A percentile compares a stretch with the other conserved stretches of the same genome.
Evolutionary conservation across 2,329 filamentous ascomycete genomes (phyloP).

Genomic region (Cordyceps cicadae): DNA sequence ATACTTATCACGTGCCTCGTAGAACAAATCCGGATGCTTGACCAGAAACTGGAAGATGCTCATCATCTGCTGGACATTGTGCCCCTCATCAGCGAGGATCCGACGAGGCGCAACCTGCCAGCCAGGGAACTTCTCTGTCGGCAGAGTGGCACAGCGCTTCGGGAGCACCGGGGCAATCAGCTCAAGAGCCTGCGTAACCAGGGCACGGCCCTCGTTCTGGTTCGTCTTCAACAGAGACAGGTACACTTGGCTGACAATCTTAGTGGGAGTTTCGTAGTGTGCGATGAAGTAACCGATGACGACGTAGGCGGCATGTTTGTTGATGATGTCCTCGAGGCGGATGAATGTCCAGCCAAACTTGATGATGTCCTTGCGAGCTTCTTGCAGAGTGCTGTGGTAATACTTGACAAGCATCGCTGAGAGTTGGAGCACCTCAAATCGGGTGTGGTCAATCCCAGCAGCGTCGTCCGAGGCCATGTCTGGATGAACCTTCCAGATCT

Average conservation of each 20-base stretch:
- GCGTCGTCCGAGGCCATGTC: slow-evolving; percentile 77
- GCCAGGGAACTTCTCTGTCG: slow-evolving; percentile 64
- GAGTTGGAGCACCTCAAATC: slow-evolving; percentile 91
- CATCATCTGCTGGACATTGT: slow-evolving; percentile 91
- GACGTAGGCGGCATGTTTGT: slow-evolving; percentile 96
- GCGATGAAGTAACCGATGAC: slow-evolving; percentile 97
- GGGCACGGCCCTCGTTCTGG: slow-evolving; percentile 83
- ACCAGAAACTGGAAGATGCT: slow-evolving; percentile 97
- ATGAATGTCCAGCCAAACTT: slow-evolving; percentile 99
- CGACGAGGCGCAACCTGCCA: slow-evolving; percentile 89
- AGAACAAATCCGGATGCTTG: slow-evolving; percentile 86
- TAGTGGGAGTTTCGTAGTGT: slow-evolving; percentile 89
- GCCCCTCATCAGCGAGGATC: slow-evolving; percentile 86
- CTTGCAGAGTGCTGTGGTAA: slow-evolving; percentile 77
- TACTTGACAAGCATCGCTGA: slow-evolving; percentile 95
- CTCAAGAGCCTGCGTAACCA: slow-evolving; percentile 91
- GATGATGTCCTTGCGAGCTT: slow-evolving; percentile 93
- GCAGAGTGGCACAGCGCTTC: slow-evolving; percentile 63
- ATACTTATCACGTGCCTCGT: slow-evolving; percentile 88
- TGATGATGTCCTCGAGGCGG: slow-evolving; percentile 95
- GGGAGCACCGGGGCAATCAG: slow-evolving; percentile 90
- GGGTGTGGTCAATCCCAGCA: slow-evolving; percentile 82
- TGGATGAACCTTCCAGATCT: slow-evolving; percentile 86
- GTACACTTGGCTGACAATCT: slow-evolving; percentile 94
- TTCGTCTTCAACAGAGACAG: slow-evolving; percentile 84